Conservation (phyloP, 2,329 filamentous ascomycete species). For the Aspergillus neoniger region DNA sequence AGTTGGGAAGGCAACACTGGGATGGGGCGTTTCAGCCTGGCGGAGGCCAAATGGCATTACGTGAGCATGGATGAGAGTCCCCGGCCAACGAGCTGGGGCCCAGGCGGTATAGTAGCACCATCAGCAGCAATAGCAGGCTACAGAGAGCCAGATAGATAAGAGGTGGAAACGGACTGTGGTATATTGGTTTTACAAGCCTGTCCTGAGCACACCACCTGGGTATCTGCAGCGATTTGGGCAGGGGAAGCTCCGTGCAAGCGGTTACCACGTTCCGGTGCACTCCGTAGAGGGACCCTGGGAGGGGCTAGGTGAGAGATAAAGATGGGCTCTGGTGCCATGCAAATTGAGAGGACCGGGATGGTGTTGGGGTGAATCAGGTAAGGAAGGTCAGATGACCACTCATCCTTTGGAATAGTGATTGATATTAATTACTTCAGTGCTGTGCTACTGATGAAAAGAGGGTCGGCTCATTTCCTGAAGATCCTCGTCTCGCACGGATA, state of each 20-base stretch:
- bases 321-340: not conserved
- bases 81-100: not conserved
- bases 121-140: not conserved
- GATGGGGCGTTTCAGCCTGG: too few species aligned
- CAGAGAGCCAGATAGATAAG: not conserved
- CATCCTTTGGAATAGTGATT: too few species aligned
- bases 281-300: not conserved
- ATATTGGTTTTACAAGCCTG: not conserved
- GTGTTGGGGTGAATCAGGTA: not conserved
- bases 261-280: not conserved
- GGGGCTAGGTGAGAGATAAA: not conserved
- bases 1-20: not conserved
- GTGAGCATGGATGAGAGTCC: not conserved
- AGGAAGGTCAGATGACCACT: not conserved
- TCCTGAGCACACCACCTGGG: not conserved
- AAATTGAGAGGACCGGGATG: not conserved
- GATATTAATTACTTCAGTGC: not conserved
- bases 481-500: not conserved
- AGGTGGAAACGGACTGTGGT: not conserved
- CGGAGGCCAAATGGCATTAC: not conserved
- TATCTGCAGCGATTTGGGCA: not conserved
- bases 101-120: not conserved
- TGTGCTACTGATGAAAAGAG: not conserved
- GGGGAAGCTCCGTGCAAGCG: not conserved
- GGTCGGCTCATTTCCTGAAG: slow-evolving; percentile 4